phyloP scores from a whole-genome alignment of 164 flowering plant species.

The Vitis amurensis region DNA sequence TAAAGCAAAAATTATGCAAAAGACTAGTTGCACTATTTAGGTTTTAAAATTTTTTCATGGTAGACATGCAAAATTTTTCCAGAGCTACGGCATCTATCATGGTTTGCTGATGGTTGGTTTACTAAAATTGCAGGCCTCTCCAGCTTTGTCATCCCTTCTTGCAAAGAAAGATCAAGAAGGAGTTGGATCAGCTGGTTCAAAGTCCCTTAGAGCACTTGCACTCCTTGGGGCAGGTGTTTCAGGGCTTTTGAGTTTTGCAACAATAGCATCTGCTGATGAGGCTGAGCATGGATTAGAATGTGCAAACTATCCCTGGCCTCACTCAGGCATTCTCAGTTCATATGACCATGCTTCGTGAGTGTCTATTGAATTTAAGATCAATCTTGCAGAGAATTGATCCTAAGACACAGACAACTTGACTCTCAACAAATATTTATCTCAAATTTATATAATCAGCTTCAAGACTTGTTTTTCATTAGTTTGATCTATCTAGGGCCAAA shows the following conservation, averaged over 20 bases:
- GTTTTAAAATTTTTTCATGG: no score
- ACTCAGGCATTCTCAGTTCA: constrained; percentile 91
- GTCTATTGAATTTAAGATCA: neutral
- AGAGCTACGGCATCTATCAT: no score
- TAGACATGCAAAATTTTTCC: no score
- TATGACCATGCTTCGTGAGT: constrained; percentile 97
- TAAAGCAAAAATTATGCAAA: no score
- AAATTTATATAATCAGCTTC: no score
- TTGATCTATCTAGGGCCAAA: no score
- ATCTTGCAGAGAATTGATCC: neutral
- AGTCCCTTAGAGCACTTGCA: constrained; percentile 68
- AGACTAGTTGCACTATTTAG: no score
- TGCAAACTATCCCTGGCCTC: constrained; percentile 97
- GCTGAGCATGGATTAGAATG: constrained; percentile 87
- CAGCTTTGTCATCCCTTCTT: constrained; percentile 47
- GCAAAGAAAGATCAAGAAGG: constrained; percentile 59
- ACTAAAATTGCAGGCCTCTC: constrained; percentile 51
- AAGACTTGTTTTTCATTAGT: no score
- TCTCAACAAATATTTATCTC: neutral
- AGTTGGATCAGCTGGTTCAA: constrained; percentile 47
- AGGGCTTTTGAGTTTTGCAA: constrained; percentile 68
- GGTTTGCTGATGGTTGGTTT: neutral
- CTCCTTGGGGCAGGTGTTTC: constrained; percentile 86
- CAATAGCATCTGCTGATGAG: constrained; percentile 85
- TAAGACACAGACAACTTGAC: neutral